phyloP scores from a whole-genome alignment of 208 protist species.

The Acanthamoeba triangularis region DNA sequence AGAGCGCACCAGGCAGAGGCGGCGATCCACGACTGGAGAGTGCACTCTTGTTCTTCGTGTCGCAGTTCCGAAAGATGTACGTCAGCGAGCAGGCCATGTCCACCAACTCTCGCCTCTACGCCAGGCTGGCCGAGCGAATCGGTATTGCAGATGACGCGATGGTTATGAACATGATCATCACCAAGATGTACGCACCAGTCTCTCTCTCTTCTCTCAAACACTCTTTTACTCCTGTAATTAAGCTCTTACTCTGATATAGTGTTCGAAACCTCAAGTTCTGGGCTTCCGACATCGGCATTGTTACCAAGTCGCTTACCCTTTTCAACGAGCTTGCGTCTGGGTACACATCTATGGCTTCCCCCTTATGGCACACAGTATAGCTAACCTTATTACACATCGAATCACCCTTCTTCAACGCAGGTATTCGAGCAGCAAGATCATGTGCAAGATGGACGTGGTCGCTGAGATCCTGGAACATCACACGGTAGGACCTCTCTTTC shows the following conservation, averaged over 20 bases:
- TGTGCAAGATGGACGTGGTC: conserved; percentile 84
- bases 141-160: conserved; percentile 35
- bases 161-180: conserved; percentile 71
- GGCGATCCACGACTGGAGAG: conserved; percentile 80
- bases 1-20: conserved; percentile 26
- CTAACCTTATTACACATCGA: neutral
- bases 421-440: conserved; percentile 77
- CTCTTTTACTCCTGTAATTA: no score
- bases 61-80: conserved; percentile 87
- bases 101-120: conserved; percentile 80
- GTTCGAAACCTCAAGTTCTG: conserved; percentile 84
- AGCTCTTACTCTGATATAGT: conserved; percentile 56
- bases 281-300: conserved; percentile 79
- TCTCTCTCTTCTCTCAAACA: conserved; percentile 22
- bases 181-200: conserved; percentile 40
- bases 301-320: conserved; percentile 85
- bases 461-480: conserved; percentile 79
- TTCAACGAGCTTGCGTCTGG: conserved; percentile 86
- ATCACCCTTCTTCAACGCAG: neutral
- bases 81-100: conserved; percentile 85
- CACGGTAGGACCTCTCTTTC: neutral
- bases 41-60: conserved; percentile 87
- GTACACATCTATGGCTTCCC: conserved; percentile 62
- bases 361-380: no score
- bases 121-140: conserved; percentile 78